A percentile compares a stretch with the other conserved stretches of the same genome.
These are phyloP conservation scores for Suillus fuscotomentosus DNA, from an alignment of 768 basidiomycete species.

Conservation along the genomic window DNA sequence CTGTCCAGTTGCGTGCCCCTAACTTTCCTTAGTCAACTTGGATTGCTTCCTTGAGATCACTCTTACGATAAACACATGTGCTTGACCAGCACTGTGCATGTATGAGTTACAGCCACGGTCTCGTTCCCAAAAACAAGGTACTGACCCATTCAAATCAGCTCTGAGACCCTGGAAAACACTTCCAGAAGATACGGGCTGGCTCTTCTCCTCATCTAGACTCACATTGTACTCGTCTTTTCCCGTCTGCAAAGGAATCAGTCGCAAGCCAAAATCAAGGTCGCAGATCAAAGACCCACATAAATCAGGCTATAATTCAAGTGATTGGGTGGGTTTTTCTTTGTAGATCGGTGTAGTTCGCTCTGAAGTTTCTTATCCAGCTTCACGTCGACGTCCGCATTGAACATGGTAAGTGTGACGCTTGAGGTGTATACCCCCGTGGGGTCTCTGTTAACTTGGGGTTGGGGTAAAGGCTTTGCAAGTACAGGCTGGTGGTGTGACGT, in stretches of 20 bases:
- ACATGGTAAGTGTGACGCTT: conserved; percentile 33
- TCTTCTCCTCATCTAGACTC: conserved; percentile 65
- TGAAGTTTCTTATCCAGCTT: conserved; percentile 63
- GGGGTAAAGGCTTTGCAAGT: conserved; percentile 2
- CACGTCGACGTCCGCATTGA: conserved; percentile 49
- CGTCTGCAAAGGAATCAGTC: conserved; percentile 46
- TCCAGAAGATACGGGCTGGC: conserved; percentile 57
- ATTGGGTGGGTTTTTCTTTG: conserved; percentile 90
- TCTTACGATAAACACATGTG: conserved; percentile 83
- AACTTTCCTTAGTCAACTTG: conserved; percentile 8
- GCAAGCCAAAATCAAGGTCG: neutral
- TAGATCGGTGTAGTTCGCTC: conserved; percentile 80
- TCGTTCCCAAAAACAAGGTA: neutral
- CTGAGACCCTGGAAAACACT: conserved; percentile 86
- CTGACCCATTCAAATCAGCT: conserved; percentile 82
- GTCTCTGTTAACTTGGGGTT: conserved; percentile 18
- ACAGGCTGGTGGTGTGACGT: conserved; percentile 12
- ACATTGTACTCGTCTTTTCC: conserved; percentile 80
- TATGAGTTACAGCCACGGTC: neutral
- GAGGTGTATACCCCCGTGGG: conserved; percentile 20
- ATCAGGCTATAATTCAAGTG: conserved; percentile 80
- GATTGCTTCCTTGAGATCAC: neutral
- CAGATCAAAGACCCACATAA: conserved; percentile 51
- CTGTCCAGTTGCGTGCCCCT: conserved; percentile 91
- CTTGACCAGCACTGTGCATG: conserved; percentile 52